Base-by-base conservation (phyloP, 306 rosid genomes). In the Adenanthera pavonina region DNA sequence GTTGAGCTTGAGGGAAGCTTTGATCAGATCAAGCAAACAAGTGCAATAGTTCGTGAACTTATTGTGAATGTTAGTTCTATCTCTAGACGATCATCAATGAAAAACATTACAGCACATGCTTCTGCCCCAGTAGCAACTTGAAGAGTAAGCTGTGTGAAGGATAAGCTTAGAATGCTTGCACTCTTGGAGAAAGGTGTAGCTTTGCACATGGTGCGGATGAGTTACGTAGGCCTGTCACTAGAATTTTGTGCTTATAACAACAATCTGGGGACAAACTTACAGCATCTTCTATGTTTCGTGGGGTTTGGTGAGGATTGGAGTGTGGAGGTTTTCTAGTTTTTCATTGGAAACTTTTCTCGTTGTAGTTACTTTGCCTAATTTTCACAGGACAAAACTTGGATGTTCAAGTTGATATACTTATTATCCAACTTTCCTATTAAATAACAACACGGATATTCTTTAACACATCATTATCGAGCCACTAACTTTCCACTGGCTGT, bases 161-260 rank as follows among this genome's bases (percentile, higher is more conserved):
- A 65, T 92, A 89, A 70, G 34, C 89, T 2, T 91, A 94, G 69
- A 92, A 97, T 41, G 72, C 89, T 41, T 94, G 98, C 91, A 90
- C 97, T 38, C 92, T 94, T 56, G 97, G 98, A 51, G 98, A 94
- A 1, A 88, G 91, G 84, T 94, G 98, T 72, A 97, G 92, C 81
- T 94, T 94, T 68, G 98, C 97, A 1, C 98, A 94, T 65, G 98
- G 98, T 71, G 59, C 84, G 5, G 89, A 86, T 59, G 92, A 94
- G 77, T 83, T 92, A 77, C 97, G 97, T 74, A 87, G 56, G 16
- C 73, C 43, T 49, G 62, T 77, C 25, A 11, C 73, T 34, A 33
- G 49, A 52, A 33, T 64, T 38, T 77, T 64, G 61, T 62, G 17
- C 43, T 48, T n/a, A 15, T 47, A 62, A 38, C 61, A 76, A 17